Base-by-base conservation (phyloP, 192 early-diverging fungal species). In the Podila clonocystis region DNA sequence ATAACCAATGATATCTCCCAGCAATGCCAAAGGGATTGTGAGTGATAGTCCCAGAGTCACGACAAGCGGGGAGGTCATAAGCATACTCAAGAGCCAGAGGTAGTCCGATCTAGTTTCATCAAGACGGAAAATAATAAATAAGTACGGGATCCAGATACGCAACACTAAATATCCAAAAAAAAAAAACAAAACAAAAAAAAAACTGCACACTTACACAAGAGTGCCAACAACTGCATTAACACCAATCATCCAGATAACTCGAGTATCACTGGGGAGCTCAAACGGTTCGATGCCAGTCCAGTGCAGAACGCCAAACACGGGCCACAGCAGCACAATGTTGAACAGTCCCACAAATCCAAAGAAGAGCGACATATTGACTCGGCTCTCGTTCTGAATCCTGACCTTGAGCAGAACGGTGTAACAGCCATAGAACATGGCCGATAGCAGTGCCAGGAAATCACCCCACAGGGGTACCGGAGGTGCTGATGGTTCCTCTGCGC, bases 41-140 rank as follows among this genome's bases (percentile, higher is more conserved):
- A 95, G 74, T 38, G 92, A 88, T 2, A 94, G 74, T 12, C 94
- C 94, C 33, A 95, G 74, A 4, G 94, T 95, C 3, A 94, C 93
- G 12, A 93, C 89, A 65, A 95, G 74, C 15, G 94, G 93, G n/a
- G 92, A 92, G 2, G 93, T 94, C 89, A 95, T 89, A 9, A 95
- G 77, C 88, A 94, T 89, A 1, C 93, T 84, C 36, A 90, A 75
- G 22, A 95, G 79, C 94, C 93, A 94, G 26, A 94, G 73, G 71
- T 91, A 94, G 75, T 94, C 94, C 4, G 94, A 90, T 41, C 87
- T 88, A 83, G 12, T 15, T 45, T 45, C 33, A 24, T 52, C 13
- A 31, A 65, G 29, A 2, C 19, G 60, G 30, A 31, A 50, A 30
- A 26, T 8, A n/a, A n/a, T n/a, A 62, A 58, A 48, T 49, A 11